Percentiles rank a stretch among this genome's conserved stretches.
These are phyloP conservation scores for Letharia lupina DNA, from an alignment of 495 filamentous ascomycete species.

Conservation along the genomic window DNA sequence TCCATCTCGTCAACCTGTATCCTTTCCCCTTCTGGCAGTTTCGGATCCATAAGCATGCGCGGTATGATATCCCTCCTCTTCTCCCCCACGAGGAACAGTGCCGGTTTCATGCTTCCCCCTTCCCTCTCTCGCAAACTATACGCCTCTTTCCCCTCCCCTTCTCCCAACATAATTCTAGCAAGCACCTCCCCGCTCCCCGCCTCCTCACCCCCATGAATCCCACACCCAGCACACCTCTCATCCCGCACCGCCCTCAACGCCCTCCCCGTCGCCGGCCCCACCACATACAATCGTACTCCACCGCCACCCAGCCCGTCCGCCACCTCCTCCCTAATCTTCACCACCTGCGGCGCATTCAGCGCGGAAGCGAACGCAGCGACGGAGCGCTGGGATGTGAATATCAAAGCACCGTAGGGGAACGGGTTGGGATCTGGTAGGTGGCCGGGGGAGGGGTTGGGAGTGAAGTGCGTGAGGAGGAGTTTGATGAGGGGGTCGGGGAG, in stretches of 20 bases:
- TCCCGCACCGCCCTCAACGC: slow-evolving; percentile 53
- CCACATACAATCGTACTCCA: slow-evolving; percentile 67
- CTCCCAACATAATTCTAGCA: slow-evolving; percentile 58
- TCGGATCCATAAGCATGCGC: slow-evolving; percentile 53
- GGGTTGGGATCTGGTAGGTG: not conserved
- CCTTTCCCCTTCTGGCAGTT: slow-evolving; percentile 33
- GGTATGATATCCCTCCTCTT: slow-evolving; percentile 84
- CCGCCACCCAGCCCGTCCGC: slow-evolving; percentile 29
- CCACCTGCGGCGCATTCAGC: slow-evolving; percentile 15
- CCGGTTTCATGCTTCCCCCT: slow-evolving; percentile 46
- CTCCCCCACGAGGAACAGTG: slow-evolving; percentile 84
- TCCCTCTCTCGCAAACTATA: slow-evolving; percentile 22
- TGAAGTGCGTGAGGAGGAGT: slow-evolving; percentile 19
- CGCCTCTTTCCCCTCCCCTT: slow-evolving; percentile 4
- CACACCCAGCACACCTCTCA: slow-evolving; percentile 32
- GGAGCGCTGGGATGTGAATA: slow-evolving; percentile 85
- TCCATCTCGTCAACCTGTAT: slow-evolving; percentile 67
- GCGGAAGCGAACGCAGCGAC: slow-evolving; percentile 44
- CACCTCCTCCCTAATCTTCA: slow-evolving; percentile 27
- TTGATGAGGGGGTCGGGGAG: slow-evolving; percentile 17
- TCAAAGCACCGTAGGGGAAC: slow-evolving; percentile 27
- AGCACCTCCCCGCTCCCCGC: slow-evolving; percentile 76
- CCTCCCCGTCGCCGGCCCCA: slow-evolving; percentile 82
- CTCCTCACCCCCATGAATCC: slow-evolving; percentile 50
- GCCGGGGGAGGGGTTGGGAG: not conserved